Evolutionary conservation across 2,329 filamentous ascomycete species (phyloP), one percentile per base, ranked within the genome.

Genomic region (Canariomyces notabilis): DNA sequence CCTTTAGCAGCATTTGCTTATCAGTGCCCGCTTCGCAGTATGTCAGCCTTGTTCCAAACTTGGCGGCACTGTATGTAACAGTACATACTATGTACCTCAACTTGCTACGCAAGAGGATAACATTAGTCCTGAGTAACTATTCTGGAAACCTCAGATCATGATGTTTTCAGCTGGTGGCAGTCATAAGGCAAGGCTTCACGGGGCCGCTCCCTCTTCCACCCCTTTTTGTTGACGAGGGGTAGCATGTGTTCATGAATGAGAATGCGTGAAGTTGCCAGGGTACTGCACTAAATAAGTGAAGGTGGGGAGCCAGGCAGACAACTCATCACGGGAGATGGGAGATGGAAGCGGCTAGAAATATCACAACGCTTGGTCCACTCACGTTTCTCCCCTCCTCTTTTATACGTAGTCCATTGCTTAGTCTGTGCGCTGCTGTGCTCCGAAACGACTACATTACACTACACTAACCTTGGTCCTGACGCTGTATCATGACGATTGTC

Each of bases 321-420:
- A 31, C 49, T 33, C 38, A 41, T 34, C 34, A 26, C 26, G 9
- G 29, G 21, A 26, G 19, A 35, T 34, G 11, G n/a, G n/a, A n/a
- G n/a, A 51, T 51, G 49, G 49, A 51, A 51, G 49, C 49, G 42
- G 45, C 49, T 51, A 43, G 49, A 51, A 51, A 11, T 40, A 22
- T 37, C 26, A 22, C 42, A 39, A 48, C 29, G 37, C 37, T 15
- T 21, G 7, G 33, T 26, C 15, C 35, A 15, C 21, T 21, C 18
- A 31, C 35, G 12, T 4, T 15, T 29, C n/a, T n/a, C 33, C 38
- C 44, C 39, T 20, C 23, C 29, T 26, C 38, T 31, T 16, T 6
- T 23, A 9, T n/a, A n/a, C n/a, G n/a, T n/a, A n/a, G n/a, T n/a
- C n/a, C n/a, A n/a, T n/a, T n/a, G n/a, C n/a, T n/a, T n/a, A n/a